phyloP scores from a whole-genome alignment of 2,329 filamentous ascomycete genomes.

The Aspergillus sp. region DNA sequence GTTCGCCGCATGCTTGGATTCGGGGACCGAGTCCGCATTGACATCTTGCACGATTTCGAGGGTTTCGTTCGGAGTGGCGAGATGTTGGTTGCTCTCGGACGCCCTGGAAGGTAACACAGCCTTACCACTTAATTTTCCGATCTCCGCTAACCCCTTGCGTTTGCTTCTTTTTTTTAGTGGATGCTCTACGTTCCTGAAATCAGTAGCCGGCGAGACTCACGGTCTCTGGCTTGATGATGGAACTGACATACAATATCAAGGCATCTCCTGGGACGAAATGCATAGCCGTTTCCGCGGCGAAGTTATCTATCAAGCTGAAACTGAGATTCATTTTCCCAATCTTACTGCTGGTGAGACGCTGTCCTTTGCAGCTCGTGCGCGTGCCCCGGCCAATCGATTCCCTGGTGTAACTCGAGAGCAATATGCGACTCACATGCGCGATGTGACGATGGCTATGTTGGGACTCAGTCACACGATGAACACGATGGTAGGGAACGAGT shows the following conservation, averaged over 20 bases:
- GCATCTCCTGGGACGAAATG: constrained; percentile 66
- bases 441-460: constrained; percentile 55
- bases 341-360: constrained; percentile 75
- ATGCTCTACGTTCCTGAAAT: constrained; percentile 83
- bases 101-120: constrained; percentile 41
- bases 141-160: neutral
- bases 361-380: constrained; percentile 69
- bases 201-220: constrained; percentile 77
- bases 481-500: constrained; percentile 52
- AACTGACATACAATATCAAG: constrained; percentile 78
- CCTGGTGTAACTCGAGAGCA: constrained; percentile 45
- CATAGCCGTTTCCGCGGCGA: constrained; percentile 76
- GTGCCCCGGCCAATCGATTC: constrained; percentile 43
- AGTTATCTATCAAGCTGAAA: constrained; percentile 80
- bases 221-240: constrained; percentile 71
- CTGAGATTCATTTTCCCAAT: constrained; percentile 77
- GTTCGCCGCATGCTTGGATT: constrained; percentile 27
- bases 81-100: constrained; percentile 56
- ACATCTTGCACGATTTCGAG: constrained; percentile 64
- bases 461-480: constrained; percentile 55
- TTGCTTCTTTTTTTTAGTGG: constrained; percentile 26
- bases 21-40: constrained; percentile 46
- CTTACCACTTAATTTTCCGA: neutral
- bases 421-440: constrained; percentile 47
- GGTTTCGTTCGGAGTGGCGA: constrained; percentile 59